Evolutionary conservation across 2,329 filamentous ascomycete species (phyloP).

Genomic region (Plectosphaerella cucumerina): DNA sequence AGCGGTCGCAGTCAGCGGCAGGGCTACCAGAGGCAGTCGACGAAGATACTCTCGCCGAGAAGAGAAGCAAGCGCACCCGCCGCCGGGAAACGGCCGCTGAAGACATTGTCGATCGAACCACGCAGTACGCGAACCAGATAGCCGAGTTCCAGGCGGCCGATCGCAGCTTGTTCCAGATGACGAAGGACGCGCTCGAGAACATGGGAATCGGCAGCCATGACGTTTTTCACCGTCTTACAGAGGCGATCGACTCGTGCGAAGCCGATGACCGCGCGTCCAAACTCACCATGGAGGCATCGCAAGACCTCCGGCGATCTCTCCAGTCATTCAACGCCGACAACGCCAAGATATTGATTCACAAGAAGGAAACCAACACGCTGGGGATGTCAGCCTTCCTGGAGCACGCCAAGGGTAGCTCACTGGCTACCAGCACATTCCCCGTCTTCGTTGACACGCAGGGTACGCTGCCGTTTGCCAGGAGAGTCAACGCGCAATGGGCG

Average conservation of each 20-base stretch:
- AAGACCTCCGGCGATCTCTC: slow-evolving; percentile 46
- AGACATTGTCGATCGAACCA: slow-evolving; percentile 47
- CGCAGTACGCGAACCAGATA: slow-evolving; percentile 49
- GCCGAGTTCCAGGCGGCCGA: slow-evolving; percentile 54
- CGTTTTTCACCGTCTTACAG: slow-evolving; percentile 39
- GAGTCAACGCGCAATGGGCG: slow-evolving; percentile 45
- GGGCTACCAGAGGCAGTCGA: slow-evolving; percentile 52
- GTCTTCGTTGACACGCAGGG: slow-evolving; percentile 50
- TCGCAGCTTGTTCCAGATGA: slow-evolving; percentile 50
- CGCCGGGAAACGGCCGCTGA: slow-evolving; percentile 51
- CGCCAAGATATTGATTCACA: slow-evolving; percentile 47
- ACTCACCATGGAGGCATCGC: slow-evolving; percentile 39
- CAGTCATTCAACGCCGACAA: slow-evolving; percentile 48
- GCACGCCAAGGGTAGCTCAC: slow-evolving; percentile 53
- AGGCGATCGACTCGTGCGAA: slow-evolving; percentile 48
- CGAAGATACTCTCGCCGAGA: slow-evolving; percentile 54
- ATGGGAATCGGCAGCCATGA: slow-evolving; percentile 48
- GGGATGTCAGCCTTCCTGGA: slow-evolving; percentile 60
- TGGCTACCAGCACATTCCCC: slow-evolving; percentile 41
- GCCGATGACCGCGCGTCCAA: slow-evolving; percentile 47
- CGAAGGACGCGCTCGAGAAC: slow-evolving; percentile 50
- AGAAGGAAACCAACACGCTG: slow-evolving; percentile 46
- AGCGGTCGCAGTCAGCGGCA: slow-evolving; percentile 59
- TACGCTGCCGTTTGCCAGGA: slow-evolving; percentile 46
- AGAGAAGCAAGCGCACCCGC: slow-evolving; percentile 62